phyloP scores from a whole-genome alignment of 257 asterid species.

The Ligustrum vulgare region DNA sequence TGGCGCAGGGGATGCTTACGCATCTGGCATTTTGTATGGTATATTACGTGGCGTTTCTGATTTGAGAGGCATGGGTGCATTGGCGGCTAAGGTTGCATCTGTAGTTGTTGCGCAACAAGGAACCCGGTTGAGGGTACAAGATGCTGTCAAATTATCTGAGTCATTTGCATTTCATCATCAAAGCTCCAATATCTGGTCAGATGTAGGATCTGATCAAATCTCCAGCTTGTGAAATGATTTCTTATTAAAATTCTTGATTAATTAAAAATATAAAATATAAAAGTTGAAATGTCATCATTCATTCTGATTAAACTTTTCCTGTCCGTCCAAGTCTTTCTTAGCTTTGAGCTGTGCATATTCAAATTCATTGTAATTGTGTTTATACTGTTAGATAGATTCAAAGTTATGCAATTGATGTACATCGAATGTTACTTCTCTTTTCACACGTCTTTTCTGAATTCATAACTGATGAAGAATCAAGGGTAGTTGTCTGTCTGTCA shows the following conservation, averaged over 20 bases:
- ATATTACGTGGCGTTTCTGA: conserved; percentile 63
- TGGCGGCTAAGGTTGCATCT: conserved; percentile 94
- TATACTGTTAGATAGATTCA: conserved; percentile 20
- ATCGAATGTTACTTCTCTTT: no score
- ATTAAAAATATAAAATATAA: not conserved
- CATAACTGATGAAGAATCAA: no score
- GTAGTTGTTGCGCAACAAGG: conserved; percentile 93
- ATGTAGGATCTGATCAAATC: conserved; percentile 75
- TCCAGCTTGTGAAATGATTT: conserved; percentile 58
- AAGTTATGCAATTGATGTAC: conserved; percentile 3
- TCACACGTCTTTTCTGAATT: no score
- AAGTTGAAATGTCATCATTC: conserved; percentile 6
- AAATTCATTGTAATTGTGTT: conserved; percentile 31
- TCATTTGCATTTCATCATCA: conserved; percentile 49
- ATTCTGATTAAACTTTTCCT: conserved; percentile 1
- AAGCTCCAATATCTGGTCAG: conserved; percentile 54
- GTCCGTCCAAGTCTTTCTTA: conserved; percentile 6
- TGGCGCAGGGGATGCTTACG: conserved; percentile 99
- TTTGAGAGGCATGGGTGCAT: conserved; percentile 70
- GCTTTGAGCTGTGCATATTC: conserved; percentile 29
- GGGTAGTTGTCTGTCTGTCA: no score
- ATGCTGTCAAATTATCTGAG: conserved; percentile 63
- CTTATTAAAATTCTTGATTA: conserved; percentile 8
- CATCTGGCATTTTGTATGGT: conserved; percentile 88
- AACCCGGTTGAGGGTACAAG: conserved; percentile 79